Percentiles rank a stretch among this genome's conserved stretches.
Evolutionary conservation across 352 stramenopile genomes (phyloP).

Genomic region (Phytophthora sansomeana): DNA sequence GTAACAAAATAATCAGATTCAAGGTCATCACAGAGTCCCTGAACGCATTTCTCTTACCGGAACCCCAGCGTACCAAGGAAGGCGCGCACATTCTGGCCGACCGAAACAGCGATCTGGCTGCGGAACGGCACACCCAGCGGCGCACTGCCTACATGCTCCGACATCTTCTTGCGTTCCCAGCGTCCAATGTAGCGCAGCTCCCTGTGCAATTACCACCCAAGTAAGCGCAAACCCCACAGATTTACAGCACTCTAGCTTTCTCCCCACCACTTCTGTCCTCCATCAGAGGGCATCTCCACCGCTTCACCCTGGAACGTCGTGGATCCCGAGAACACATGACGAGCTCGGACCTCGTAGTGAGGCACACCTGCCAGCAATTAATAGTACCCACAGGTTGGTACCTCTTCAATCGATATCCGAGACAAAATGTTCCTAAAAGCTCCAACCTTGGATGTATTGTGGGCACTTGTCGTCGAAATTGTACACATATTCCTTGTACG

Average conservation of each 20-base stretch:
- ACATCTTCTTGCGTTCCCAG: conserved; percentile 90
- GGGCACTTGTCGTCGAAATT: conserved; percentile 90
- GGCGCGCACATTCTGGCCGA: conserved; percentile 80
- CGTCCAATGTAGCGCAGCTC: conserved; percentile 85
- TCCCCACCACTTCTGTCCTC: conserved; percentile 81
- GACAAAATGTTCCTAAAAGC: not conserved
- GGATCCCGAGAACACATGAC: conserved; percentile 84
- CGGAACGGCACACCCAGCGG: conserved; percentile 80
- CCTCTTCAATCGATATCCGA: no score
- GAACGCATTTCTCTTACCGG: conserved; percentile 45
- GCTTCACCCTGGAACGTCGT: conserved; percentile 83
- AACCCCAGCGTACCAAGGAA: conserved; percentile 84
- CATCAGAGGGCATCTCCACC: conserved; percentile 78
- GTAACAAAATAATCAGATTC: conserved; percentile 11
- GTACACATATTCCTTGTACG: conserved; percentile 92
- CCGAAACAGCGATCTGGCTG: conserved; percentile 84
- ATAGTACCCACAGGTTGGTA: not conserved
- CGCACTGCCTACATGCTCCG: conserved; percentile 69
- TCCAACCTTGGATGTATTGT: conserved; percentile 76
- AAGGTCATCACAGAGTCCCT: not conserved
- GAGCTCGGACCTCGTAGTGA: conserved; percentile 83
- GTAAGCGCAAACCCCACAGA: conserved; percentile 10
- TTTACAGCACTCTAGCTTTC: not conserved
- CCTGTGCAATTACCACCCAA: conserved; percentile 36
- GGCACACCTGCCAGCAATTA: conserved; percentile 46